Base-by-base conservation (phyloP, 164 flowering plant genomes). In the Piper betle region DNA sequence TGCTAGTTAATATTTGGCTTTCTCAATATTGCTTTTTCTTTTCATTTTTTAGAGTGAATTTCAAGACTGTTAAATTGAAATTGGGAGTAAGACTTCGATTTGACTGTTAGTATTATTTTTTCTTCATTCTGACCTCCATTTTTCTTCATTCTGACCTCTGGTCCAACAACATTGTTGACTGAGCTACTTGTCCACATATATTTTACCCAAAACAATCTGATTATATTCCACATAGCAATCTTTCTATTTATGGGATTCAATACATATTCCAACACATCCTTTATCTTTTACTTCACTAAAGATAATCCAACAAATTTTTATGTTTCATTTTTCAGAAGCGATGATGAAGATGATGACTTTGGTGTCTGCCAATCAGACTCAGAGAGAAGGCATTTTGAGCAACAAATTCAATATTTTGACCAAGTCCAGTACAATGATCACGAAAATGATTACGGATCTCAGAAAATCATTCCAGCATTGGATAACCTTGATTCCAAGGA, bases 331-430 rank as follows among this genome's bases (percentile, higher is more conserved):
- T 10, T 62, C 76, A 83, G 96, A 86, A 87, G 85, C 72, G 88
- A 84, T 61, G 82, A 81, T 46, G 91, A 87, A 0, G 81, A 83
- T 46, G 85, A 84, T 67, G 93, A 79, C 57, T 83, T 75, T 71
- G 75, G 75, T 58, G 69, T 64, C 43, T 84, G 81, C 69, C 84
- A 46, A 48, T 69, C 78, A 60, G 87, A 79, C 72, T 73, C 83
- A 19, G 79, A 73, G 69, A 48, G 76, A 37, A 68, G 81, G 68
- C 75, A 72, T 62, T 86, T 64, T 69, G 57, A 77, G 61, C 80
- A 68, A 60, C 71, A 58, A 25, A 70, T 73, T 75, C 78, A 66
- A 59, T 82, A 72, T 63, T 85, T 70, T 70, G 74, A 73, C 59
- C 82, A 70, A 56, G 76, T 72, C 70, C 78, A 72, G 42, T 81